These are phyloP conservation scores for Teunomyces gatunensis DNA, from an alignment of 805 yeast genomes.

Conservation along the genomic window DNA sequence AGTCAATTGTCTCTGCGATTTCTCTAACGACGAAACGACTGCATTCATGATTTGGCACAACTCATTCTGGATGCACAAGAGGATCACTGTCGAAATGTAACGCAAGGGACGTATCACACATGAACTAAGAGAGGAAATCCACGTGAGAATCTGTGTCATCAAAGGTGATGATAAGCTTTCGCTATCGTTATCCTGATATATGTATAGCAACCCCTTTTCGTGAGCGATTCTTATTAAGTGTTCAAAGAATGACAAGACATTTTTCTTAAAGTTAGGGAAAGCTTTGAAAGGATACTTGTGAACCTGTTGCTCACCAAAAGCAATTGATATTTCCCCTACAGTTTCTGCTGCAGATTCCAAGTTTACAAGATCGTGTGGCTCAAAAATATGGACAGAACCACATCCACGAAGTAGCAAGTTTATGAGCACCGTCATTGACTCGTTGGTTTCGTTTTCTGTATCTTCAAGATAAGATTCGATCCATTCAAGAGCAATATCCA, in stretches of 20 bases:
- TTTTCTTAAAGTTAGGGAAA: slow-evolving; percentile 21
- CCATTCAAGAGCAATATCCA: slow-evolving; percentile 41
- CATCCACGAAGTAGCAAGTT: slow-evolving; percentile 68
- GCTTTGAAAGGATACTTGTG: slow-evolving; percentile 66
- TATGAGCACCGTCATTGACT: slow-evolving; percentile 58
- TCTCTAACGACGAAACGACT: slow-evolving; percentile 36
- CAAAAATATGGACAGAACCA: slow-evolving; percentile 67
- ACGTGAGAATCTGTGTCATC: slow-evolving; percentile 58
- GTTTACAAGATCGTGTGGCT: slow-evolving; percentile 72
- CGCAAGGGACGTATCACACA: slow-evolving; percentile 71
- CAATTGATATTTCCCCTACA: slow-evolving; percentile 64
- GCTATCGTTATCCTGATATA: slow-evolving; percentile 12
- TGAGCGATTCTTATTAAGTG: slow-evolving; percentile 51
- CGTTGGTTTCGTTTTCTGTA: slow-evolving; percentile 16
- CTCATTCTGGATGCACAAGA: slow-evolving; percentile 58
- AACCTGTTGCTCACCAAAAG: slow-evolving; percentile 55
- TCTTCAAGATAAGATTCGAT: slow-evolving; percentile 28
- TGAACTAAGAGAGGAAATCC: slow-evolving; percentile 75
- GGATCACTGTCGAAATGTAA: slow-evolving; percentile 57
- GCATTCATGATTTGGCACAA: slow-evolving; percentile 50
- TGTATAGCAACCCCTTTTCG: slow-evolving; percentile 61
- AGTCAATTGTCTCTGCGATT: slow-evolving; percentile 43
- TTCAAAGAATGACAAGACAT: slow-evolving; percentile 55
- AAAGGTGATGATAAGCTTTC: slow-evolving; percentile 38
- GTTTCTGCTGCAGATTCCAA: slow-evolving; percentile 72